Evolutionary conservation across 192 early-diverging fungal genomes (phyloP), one percentile per base, ranked within the genome.

Genomic region (Coemansia guatemalensis): DNA sequence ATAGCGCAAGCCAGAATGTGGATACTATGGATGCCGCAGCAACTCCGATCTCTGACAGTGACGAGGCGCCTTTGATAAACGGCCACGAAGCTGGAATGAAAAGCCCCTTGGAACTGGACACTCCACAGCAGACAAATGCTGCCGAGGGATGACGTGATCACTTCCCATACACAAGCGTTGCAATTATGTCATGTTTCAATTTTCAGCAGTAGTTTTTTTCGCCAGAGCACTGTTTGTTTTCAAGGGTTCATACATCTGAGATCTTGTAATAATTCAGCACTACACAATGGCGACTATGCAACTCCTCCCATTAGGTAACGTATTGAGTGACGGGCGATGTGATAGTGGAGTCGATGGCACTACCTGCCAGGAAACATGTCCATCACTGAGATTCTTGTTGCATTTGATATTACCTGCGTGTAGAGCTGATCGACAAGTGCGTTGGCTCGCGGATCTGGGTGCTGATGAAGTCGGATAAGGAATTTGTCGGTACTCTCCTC

Each of bases 351-450:
- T 39, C 9, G 9, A 11, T 11, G 2, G 25, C 8, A 26, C 22
- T 53, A 9, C 25, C 23, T 24, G 24, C n/a, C 22, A 25, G 25
- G 11, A 39, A 39, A 11, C 35, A 39, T 39, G 9, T 1, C 11
- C 6, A 39, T 8, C 35, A 39, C 35, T 39, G 35, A 39, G 4
- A 12, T 39, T 24, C 26, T 48, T 35, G 39, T 53, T 57, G 21
- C 9, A 11, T 39, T 20, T 30, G 22, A 52, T 14, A 51, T 58
- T 30, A 12, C 35, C 20, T 18, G 11, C 20, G 1, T 57, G 60
- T 85, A 93, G 97, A 99, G 73, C 86, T 99, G 47, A 95, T 99
- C 60, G 97, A 99, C 81, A 92, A 95, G 69, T 99, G 97, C 82
- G 95, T 97, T 58, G 95, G 95, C 23, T 95, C 93, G 58, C 86